Evolutionary conservation across 164 flowering plant species (phyloP).

Genomic region (Tinospora cordifolia): DNA sequence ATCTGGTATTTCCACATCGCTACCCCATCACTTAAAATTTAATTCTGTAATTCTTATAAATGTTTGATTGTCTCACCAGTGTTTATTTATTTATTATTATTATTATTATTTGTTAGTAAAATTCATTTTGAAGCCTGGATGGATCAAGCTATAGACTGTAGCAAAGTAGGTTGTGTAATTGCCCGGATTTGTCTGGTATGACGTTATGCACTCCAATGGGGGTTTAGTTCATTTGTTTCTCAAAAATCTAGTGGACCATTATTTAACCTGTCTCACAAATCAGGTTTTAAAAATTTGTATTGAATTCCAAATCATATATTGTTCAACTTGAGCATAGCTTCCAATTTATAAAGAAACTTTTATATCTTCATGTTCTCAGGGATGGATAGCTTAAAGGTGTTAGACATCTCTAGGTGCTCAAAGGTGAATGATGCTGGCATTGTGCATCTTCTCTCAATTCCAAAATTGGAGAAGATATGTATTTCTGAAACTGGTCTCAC

Average conservation of each 20-base stretch:
- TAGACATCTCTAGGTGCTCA: constrained; percentile 59
- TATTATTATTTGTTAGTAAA: too few relatives aligned
- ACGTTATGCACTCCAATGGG: not conserved
- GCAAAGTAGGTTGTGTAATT: not conserved
- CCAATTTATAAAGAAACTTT: not conserved
- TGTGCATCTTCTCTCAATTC: constrained; percentile 56
- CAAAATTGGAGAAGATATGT: constrained; percentile 48
- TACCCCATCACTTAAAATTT: too few relatives aligned
- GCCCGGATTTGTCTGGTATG: not conserved
- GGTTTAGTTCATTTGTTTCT: not conserved
- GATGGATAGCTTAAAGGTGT: constrained; percentile 50
- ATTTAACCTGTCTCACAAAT: not conserved
- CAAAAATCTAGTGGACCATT: not conserved
- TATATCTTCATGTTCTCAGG: constrained; percentile 33
- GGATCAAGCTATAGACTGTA: not conserved
- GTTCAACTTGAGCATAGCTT: not conserved
- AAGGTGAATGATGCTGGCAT: constrained; percentile 67
- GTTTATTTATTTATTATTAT: too few relatives aligned
- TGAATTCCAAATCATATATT: not conserved
- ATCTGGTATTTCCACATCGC: not conserved
- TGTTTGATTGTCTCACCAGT: not conserved
- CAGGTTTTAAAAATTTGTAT: not conserved
- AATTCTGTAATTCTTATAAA: not conserved
- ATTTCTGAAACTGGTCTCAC: constrained; percentile 69
- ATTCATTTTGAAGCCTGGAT: not conserved